Base-by-base conservation (phyloP, 2,329 filamentous ascomycete species). In the Paracoccidioides brasiliensis region DNA sequence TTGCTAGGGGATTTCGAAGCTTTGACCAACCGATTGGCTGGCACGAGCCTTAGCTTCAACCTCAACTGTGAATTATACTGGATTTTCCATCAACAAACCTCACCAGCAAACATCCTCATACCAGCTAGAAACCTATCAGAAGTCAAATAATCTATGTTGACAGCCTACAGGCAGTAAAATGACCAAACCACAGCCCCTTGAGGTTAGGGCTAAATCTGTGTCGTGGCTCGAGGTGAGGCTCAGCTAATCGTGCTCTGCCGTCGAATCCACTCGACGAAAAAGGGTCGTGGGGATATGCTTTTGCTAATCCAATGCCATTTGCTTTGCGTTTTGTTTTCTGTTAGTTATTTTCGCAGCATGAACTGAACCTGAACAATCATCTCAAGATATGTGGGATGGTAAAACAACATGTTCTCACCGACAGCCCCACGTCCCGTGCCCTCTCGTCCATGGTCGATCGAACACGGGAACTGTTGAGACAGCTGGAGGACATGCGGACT, bases 291-390 rank as follows among this genome's bases (percentile, higher is more conserved):
- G 30, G 38, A 4, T 32, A 42, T 14, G 3, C 10, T 52, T 33
- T 52, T 42, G 22, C 50, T 52, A 28, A 52, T 14, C 32, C 28
- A 22, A 3, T 52, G 33, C 38, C 28, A 53, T 22, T n/a, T 61
- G 3, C 54, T 59, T 7, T 53, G 63, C 38, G 28, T 62, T 33
- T 59, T 5, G 22, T 22, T 22, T 22, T 22, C 22, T 22, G 22
- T 60, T 60, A 74, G 72, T 61, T 74, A 28, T 72, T 71, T 55
- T 60, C 65, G 10, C 70, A 69, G 42, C 72, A 75, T 58, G 69
- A 73, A n/a, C 66, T 61, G 2, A 59, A 72, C 33, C 62, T 75
- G 3, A 62, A 65, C 38, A 69, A 66, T 3, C 73, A 76, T 57
- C 55, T 72, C 2, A 63, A 68, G 48, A 66, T 74, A 60, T 61